A percentile compares a stretch with the other conserved stretches of the same genome.
These are phyloP conservation scores for Chlamydomonas reinhardtii DNA, from an alignment of 163 green algal genomes.

Conservation along the genomic window DNA sequence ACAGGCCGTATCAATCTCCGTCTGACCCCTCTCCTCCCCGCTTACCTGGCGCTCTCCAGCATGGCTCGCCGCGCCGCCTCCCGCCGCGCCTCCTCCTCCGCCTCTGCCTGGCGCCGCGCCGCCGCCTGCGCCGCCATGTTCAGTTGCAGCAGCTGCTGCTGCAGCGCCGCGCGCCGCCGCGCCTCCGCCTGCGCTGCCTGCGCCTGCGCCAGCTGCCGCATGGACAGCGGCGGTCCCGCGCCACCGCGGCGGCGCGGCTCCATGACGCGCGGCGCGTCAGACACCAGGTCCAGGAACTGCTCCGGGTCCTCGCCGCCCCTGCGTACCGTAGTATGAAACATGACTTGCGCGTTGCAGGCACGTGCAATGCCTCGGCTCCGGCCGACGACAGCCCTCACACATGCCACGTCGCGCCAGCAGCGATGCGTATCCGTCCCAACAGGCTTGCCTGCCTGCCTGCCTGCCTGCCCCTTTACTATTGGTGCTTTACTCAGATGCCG, in stretches of 20 bases:
- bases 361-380: too few species aligned
- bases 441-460: too few species aligned
- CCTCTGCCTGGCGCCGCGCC: background rate
- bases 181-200: slow-evolving; percentile 12
- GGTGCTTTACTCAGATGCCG: too few species aligned
- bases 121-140: background rate
- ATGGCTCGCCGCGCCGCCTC: slow-evolving; percentile 22
- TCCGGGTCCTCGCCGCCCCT: slow-evolving; percentile 37
- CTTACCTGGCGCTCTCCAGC: slow-evolving; percentile 14
- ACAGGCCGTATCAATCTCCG: too few species aligned
- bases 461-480: too few species aligned
- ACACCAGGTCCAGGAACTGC: slow-evolving; percentile 26
- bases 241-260: background rate
- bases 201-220: slow-evolving; percentile 20
- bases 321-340: too few species aligned
- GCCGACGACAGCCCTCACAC: too few species aligned
- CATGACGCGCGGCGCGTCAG: background rate
- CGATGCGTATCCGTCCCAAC: too few species aligned
- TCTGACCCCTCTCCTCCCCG: too few species aligned
- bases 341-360: too few species aligned
- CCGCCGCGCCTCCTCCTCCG: slow-evolving; percentile 11
- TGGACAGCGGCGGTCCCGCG: background rate
- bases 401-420: too few species aligned
- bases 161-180: background rate
- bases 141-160: background rate